Percentiles rank a stretch among this genome's conserved stretches.
Evolutionary conservation across 208 protist genomes (phyloP).

Genomic region (Strigomonas oncopelti): DNA sequence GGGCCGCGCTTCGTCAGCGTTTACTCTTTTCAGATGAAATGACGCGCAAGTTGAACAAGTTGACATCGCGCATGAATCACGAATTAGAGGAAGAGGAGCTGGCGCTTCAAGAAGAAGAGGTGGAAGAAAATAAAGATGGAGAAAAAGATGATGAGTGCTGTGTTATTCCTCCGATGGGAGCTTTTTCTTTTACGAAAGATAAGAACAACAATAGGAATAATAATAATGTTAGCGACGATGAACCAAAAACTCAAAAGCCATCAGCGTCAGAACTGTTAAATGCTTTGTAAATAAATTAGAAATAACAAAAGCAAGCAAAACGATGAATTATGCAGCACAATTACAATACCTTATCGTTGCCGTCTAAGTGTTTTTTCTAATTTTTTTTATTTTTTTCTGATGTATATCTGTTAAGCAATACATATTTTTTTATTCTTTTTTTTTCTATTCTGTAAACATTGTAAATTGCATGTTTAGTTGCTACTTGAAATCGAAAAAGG

Average conservation of each 20-base stretch:
- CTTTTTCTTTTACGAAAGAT: neutral
- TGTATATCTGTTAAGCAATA: neutral
- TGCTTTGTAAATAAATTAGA: neutral
- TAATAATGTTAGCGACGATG: neutral
- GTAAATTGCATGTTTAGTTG: too few relatives aligned
- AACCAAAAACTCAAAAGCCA: neutral
- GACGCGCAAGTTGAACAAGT: neutral
- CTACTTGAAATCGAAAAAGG: too few relatives aligned
- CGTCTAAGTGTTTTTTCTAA: too few relatives aligned
- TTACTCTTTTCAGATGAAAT: conserved; percentile 39
- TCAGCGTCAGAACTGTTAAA: neutral
- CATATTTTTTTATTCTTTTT: neutral
- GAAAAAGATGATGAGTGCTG: neutral
- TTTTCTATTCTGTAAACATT: too few relatives aligned
- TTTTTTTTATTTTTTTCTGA: neutral
- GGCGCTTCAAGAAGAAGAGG: neutral
- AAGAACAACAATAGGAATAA: neutral
- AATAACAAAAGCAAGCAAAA: neutral
- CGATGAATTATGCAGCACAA: too few relatives aligned
- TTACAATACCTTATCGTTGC: too few relatives aligned
- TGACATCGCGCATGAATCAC: too few relatives aligned
- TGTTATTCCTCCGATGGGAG: neutral
- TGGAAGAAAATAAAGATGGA: neutral
- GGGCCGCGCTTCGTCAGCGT: conserved; percentile 32
- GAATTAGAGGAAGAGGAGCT: too few relatives aligned